These are phyloP conservation scores for Arxiozyma slooffiae DNA, from an alignment of 1,139 yeast species.

Conservation along the genomic window DNA sequence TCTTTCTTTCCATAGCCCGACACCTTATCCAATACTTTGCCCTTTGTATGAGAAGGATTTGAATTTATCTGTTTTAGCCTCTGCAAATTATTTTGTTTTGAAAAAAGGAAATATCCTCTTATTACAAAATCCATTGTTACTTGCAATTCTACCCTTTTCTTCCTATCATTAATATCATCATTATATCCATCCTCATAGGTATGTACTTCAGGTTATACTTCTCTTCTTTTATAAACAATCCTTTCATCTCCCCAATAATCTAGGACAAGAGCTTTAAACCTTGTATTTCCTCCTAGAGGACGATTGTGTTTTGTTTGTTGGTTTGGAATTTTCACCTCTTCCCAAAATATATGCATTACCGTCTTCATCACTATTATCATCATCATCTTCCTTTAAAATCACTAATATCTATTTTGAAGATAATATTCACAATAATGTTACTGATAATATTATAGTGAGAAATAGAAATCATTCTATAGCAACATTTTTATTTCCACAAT, in stretches of 20 bases:
- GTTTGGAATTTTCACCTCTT: conserved; percentile 1
- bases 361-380: conserved; percentile 11
- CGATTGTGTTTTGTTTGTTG: neutral
- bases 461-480: conserved; percentile 6
- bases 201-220: conserved; percentile 45
- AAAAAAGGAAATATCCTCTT: neutral
- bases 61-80: neutral
- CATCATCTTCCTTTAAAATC: too few species aligned
- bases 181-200: conserved; percentile 31
- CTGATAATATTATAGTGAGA: neutral
- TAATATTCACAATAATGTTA: too few species aligned
- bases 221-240: conserved; percentile 50
- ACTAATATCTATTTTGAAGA: too few species aligned
- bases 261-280: conserved; percentile 62
- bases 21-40: neutral
- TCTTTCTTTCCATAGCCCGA: conserved; percentile 23
- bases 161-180: neutral
- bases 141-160: neutral
- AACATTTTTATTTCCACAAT: conserved; percentile 15
- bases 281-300: conserved; percentile 41
- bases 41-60: neutral
- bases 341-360: conserved; percentile 19
- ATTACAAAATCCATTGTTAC: too few species aligned
- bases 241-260: conserved; percentile 83
- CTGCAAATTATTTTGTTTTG: neutral